These are phyloP conservation scores for Cladorrhinum samala DNA, from an alignment of 495 filamentous ascomycete species.

Conservation along the genomic window DNA sequence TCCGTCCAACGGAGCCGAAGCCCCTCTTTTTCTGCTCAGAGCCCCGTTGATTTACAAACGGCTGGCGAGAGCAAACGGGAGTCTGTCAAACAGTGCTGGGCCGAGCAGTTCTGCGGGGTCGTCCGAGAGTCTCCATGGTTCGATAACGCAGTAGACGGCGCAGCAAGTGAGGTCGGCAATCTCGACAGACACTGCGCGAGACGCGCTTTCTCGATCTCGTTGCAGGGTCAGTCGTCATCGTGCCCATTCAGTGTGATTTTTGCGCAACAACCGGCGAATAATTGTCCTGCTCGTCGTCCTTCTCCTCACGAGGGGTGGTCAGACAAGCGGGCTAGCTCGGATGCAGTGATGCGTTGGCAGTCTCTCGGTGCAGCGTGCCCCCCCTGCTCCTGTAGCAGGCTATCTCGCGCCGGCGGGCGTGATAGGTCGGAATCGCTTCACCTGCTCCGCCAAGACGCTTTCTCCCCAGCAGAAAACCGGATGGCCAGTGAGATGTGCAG, in stretches of 20 bases:
- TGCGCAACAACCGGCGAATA: slow-evolving; percentile 21
- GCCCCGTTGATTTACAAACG: neutral
- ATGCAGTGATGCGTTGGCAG: slow-evolving; percentile 38
- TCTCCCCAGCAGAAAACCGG: slow-evolving; percentile 12
- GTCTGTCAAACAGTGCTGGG: no score
- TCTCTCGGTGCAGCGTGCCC: slow-evolving; percentile 23
- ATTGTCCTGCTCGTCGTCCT: neutral
- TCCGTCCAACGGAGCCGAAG: neutral
- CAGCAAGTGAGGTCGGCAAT: no score
- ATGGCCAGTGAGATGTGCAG: slow-evolving; percentile 27
- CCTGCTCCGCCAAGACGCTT: slow-evolving; percentile 21
- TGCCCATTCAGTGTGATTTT: slow-evolving; percentile 9
- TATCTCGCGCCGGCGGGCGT: slow-evolving; percentile 17
- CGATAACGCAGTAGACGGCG: no score
- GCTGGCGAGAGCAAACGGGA: no score
- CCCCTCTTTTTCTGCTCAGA: neutral
- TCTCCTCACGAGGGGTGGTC: slow-evolving; percentile 10
- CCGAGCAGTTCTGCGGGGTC: no score
- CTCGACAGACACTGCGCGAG: neutral
- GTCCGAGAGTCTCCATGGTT: no score
- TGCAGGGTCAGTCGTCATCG: neutral
- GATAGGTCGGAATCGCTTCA: slow-evolving; percentile 27
- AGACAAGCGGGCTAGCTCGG: slow-evolving; percentile 21
- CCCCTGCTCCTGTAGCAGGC: slow-evolving; percentile 27
- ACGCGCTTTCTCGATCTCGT: neutral